These are phyloP conservation scores for Pleurotus pulmonarius DNA, from an alignment of 768 basidiomycete species.

Conservation along the genomic window DNA sequence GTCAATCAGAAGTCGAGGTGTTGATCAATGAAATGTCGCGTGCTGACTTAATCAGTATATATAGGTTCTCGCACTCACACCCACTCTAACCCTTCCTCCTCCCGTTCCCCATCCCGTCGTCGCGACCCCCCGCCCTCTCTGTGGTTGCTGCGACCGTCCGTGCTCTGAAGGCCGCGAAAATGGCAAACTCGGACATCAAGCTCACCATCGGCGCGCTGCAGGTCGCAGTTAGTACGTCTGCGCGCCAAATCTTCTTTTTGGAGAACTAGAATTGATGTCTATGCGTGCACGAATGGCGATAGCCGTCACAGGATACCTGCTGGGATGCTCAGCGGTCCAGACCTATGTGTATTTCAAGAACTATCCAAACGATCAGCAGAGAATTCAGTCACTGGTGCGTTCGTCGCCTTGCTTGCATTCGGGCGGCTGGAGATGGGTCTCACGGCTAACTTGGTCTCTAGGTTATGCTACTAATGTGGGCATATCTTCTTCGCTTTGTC, in stretches of 20 bases:
- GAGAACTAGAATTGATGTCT: no score
- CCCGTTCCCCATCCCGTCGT: no score
- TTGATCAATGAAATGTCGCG: no score
- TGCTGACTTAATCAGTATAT: no score
- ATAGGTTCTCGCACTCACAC: no score
- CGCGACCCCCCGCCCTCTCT: no score
- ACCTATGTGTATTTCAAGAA: conserved; percentile 5
- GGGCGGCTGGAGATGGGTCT: not conserved
- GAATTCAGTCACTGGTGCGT: conserved; percentile 1
- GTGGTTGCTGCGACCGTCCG: no score
- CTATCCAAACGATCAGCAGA: not conserved
- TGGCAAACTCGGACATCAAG: conserved; percentile 1
- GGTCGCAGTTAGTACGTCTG: conserved; percentile 2
- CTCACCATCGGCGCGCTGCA: conserved; percentile 3
- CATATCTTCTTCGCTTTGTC: not conserved
- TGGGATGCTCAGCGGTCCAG: conserved; percentile 4
- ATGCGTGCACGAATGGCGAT: not conserved
- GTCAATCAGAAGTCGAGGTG: no score
- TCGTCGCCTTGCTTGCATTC: not conserved
- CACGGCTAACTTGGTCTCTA: not conserved
- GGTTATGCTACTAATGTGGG: not conserved
- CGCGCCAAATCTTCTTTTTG: not conserved
- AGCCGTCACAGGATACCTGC: conserved; percentile 2
- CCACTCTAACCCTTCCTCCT: no score
- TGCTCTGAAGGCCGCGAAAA: not conserved